Base-by-base conservation (phyloP, 805 yeast genomes). In the Naumovozyma castellii region DNA sequence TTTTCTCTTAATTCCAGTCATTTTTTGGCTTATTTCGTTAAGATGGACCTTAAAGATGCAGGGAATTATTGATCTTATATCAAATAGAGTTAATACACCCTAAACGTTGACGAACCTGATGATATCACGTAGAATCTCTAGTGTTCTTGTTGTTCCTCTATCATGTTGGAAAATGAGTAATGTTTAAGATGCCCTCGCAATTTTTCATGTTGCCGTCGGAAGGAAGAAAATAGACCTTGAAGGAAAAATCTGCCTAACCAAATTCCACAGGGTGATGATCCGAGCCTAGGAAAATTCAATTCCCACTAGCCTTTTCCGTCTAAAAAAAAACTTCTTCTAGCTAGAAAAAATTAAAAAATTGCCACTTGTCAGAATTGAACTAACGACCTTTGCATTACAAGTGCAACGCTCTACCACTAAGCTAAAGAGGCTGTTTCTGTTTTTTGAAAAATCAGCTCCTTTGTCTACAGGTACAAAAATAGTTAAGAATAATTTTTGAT, bases 351-450 rank as follows among this genome's bases (percentile, higher is more conserved):
- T 29, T 57, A 62, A 62, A 48, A 40, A 50, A 43, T 28, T 77
- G 85, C 85, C 85, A 66, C 75, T 73, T 79, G 83, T 82, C 85
- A 78, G 86, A 78, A 77, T 80, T 78, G 86, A 80, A 80, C 87
- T 80, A 80, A 85, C 86, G 90, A 82, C 87, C 90, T 81, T 81
- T 80, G 92, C 94, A 83, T 83, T 85, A 85, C 95, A 85, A 85
- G 95, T 85, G 95, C 95, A 82, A 83, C 94, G 94, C 94, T 84
- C 92, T 85, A 84, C 95, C 95, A 83, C 95, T 85, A 84, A 84
- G 95, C 95, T 84, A 85, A 84, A 76, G 78, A 74, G 95, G 95
- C 95, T 37, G 38, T 41, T 14, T 31, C 6, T 10, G 17, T 5
- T 29, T 27, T 22, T 37, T 2, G 12, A 29, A 29, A 29, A 22